phyloP scores from a whole-genome alignment of 768 basidiomycete species.

The Russula brevipes region DNA sequence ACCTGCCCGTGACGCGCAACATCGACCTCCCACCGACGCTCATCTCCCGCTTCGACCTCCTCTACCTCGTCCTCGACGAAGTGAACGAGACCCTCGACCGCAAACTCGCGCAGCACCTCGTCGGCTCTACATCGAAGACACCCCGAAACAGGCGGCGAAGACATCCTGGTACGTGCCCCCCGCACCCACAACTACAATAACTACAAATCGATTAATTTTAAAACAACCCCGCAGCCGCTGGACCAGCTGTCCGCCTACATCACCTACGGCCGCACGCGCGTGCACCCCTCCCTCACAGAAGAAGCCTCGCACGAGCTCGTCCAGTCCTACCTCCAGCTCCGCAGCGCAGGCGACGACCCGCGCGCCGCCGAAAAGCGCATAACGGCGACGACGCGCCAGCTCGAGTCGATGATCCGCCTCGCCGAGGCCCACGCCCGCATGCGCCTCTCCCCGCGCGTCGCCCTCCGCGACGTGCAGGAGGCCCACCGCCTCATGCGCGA shows the following conservation, averaged over 20 bases:
- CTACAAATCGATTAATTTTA: not conserved
- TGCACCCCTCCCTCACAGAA: slow-evolving; percentile 83
- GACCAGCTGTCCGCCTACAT: slow-evolving; percentile 92
- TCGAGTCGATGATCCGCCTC: slow-evolving; percentile 95
- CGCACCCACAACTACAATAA: not conserved
- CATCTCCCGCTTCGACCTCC: slow-evolving; percentile 94
- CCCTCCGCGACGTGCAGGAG: slow-evolving; percentile 82
- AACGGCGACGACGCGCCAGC: slow-evolving; percentile 95
- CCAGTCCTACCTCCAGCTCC: slow-evolving; percentile 86
- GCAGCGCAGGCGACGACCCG: slow-evolving; percentile 86
- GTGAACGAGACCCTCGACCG: slow-evolving; percentile 87
- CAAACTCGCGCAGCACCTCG: slow-evolving; percentile 85
- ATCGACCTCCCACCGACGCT: slow-evolving; percentile 97
- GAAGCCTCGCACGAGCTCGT: slow-evolving; percentile 83
- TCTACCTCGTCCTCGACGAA: slow-evolving; percentile 93
- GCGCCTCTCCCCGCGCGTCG: slow-evolving; percentile 86
- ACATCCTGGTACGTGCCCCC: slow-evolving; percentile 62
- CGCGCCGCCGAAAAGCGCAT: slow-evolving; percentile 88
- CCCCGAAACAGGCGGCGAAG: slow-evolving; percentile 54
- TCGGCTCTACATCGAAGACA: slow-evolving; percentile 90
- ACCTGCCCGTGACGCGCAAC: slow-evolving; percentile 88
- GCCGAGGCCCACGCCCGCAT: slow-evolving; percentile 96
- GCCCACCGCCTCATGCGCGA: slow-evolving; percentile 94
- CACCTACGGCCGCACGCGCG: slow-evolving; percentile 80
- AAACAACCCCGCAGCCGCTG: slow-evolving; percentile 55